Percentiles rank a stretch among this genome's conserved stretches.
These are phyloP conservation scores for Crataegus laevigata DNA, from an alignment of 306 rosid genomes.

Conservation along the genomic window DNA sequence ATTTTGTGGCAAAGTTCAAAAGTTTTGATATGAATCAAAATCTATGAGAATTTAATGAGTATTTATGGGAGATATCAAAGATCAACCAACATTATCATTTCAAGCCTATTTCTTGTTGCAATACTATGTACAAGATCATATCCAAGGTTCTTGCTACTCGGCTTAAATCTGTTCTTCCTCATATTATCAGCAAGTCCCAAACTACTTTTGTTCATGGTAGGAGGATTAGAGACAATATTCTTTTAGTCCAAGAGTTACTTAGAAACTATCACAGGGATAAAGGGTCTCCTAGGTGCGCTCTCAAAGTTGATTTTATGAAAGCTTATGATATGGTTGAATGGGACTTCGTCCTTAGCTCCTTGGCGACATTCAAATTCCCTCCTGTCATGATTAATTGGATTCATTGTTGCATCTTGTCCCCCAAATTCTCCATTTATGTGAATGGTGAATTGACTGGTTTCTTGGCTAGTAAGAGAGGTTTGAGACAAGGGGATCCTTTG, in stretches of 20 bases:
- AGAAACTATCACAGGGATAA: not conserved
- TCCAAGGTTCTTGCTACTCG: not conserved
- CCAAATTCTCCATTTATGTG: not conserved
- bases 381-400: not conserved
- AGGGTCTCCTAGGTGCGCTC: not conserved
- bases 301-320: not conserved
- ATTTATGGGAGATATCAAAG: too few species aligned
- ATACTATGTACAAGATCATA: not conserved
- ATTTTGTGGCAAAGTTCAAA: too few species aligned
- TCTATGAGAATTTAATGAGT: too few species aligned
- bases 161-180: not conserved
- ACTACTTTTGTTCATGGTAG: not conserved
- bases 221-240: not conserved
- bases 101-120: not conserved
- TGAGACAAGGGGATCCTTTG: not conserved
- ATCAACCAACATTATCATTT: too few species aligned
- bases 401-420: not conserved
- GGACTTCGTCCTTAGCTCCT: not conserved
- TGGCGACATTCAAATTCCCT: not conserved
- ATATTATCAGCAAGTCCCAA: not conserved
- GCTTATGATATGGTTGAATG: not conserved
- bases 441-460: not conserved
- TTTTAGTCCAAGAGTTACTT: not conserved
- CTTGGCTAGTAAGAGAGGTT: not conserved
- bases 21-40: too few species aligned